Conservation (phyloP, 768 basidiomycete species). For the Amanita brunnescens region DNA sequence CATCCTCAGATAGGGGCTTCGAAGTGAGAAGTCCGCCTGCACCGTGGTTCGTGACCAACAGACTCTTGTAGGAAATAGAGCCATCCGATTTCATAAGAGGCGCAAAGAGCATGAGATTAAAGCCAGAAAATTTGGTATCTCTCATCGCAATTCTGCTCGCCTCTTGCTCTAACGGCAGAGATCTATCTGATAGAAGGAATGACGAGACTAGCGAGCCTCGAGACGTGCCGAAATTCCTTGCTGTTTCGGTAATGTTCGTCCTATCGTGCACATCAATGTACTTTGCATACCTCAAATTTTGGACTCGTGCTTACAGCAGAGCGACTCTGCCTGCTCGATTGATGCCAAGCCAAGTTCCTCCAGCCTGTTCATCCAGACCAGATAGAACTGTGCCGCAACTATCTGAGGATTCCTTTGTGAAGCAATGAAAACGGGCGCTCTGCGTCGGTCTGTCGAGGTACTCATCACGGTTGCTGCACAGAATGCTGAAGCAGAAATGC, state of each 20-base stretch:
- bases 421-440: conserved; percentile 61
- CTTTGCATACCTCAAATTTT: conserved; percentile 8
- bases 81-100: conserved; percentile 25
- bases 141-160: conserved; percentile 35
- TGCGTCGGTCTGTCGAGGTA: conserved; percentile 56
- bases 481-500: conserved; percentile 36
- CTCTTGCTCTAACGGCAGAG: conserved; percentile 39
- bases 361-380: conserved; percentile 63
- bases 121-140: conserved; percentile 61
- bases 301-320: conserved; percentile 47
- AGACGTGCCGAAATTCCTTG: conserved; percentile 40
- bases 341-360: conserved; percentile 81
- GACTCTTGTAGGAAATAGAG: conserved; percentile 39
- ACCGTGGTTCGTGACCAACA: conserved; percentile 63
- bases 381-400: conserved; percentile 45
- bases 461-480: conserved; percentile 76
- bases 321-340: conserved; percentile 58
- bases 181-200: conserved; percentile 51
- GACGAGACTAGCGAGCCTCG: conserved; percentile 61
- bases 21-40: conserved; percentile 50
- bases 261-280: conserved; percentile 29
- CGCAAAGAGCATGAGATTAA: conserved; percentile 68
- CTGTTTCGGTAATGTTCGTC: conserved; percentile 80
- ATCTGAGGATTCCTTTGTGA: conserved; percentile 28
- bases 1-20: conserved; percentile 41